phyloP scores from a whole-genome alignment of 345 rosid species.

The Populus tremula region DNA sequence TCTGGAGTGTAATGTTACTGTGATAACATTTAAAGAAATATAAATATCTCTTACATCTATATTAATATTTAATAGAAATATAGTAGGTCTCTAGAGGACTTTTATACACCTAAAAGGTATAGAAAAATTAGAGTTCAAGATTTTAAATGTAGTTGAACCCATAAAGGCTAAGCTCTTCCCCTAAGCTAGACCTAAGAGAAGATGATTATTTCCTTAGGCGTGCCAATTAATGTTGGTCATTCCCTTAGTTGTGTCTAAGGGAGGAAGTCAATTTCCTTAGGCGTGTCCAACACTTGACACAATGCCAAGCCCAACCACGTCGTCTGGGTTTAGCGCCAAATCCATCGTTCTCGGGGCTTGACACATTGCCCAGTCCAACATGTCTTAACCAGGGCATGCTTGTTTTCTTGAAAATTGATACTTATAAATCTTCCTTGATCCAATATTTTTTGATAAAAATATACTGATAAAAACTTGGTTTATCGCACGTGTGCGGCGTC shows the following conservation, averaged over 20 bases:
- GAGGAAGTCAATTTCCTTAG: rapidly evolving
- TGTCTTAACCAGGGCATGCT: rapidly evolving
- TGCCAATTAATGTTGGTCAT: too few species aligned
- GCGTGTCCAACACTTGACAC: rapidly evolving
- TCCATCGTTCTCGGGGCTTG: rapidly evolving
- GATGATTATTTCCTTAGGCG: rapidly evolving
- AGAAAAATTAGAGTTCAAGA: rapidly evolving
- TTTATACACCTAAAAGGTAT: too few species aligned
- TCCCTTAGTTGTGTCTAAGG: too few species aligned
- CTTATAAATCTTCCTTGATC: too few species aligned
- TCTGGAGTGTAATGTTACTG: too few species aligned
- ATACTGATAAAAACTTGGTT: too few species aligned
- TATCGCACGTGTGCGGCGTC: not conserved
- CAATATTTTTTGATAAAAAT: too few species aligned
- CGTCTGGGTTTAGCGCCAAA: rapidly evolving
- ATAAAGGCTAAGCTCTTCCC: rapidly evolving
- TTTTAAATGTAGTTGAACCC: too few species aligned
- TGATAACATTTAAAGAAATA: rapidly evolving
- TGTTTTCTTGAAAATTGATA: too few species aligned
- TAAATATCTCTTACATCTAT: too few species aligned
- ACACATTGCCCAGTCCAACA: rapidly evolving
- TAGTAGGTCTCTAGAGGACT: rapidly evolving
- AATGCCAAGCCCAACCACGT: rapidly evolving
- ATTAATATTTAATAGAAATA: too few species aligned
- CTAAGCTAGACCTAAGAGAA: too few species aligned